Base-by-base conservation (phyloP, 768 basidiomycete species). In the Boletus reticulatus region DNA sequence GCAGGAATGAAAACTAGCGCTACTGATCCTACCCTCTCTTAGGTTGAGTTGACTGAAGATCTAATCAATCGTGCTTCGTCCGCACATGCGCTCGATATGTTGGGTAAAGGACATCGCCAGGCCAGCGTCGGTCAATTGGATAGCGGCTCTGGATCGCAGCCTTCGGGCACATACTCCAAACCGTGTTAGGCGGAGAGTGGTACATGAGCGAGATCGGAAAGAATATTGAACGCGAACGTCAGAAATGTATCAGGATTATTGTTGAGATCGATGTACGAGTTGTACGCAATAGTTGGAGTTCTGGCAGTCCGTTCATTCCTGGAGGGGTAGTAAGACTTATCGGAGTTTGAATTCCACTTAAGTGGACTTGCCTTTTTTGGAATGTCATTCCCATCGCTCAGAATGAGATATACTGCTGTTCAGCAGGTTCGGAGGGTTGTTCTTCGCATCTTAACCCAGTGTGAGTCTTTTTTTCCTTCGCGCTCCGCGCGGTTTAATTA, bases 161-260 rank as follows among this genome's bases (percentile, higher is more conserved):
- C 75, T 38, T 82, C 77, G 45, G 87, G 88, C 13, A 89, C 89
- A 4, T 90, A 81, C 65, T 78, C 87, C 46, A 87, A 84, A 64
- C 72, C 81, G 17, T 91, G 88, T 68, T 90, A 73, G 32, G 38
- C 34, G 55, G 29, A n/a, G 34, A 56, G 41, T 20, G 49, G 16
- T 19, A 20, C 20, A 13, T 37, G 34, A 39, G 20, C 8, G 12
- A 20, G 6, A 41, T 34, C 29, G 11, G 24, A 5, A 48, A 36
- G 38, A 19, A 22, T 43, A 19, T n/a, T 9, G 32, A 37, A 36
- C 1, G 7, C 24, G n/a, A 19, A 41, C 13, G 27, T 27, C 27
- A 27, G 27, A 27, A 27, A 27, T 7, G 1, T 1, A 27, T 27
- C n/a, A n/a, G 27, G 27, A 27, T 27, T 27, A 27, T 27, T 39